These are phyloP conservation scores for Cryptococcus wingfieldii DNA, from an alignment of 1,284 basidiomycete species.

Conservation along the genomic window DNA sequence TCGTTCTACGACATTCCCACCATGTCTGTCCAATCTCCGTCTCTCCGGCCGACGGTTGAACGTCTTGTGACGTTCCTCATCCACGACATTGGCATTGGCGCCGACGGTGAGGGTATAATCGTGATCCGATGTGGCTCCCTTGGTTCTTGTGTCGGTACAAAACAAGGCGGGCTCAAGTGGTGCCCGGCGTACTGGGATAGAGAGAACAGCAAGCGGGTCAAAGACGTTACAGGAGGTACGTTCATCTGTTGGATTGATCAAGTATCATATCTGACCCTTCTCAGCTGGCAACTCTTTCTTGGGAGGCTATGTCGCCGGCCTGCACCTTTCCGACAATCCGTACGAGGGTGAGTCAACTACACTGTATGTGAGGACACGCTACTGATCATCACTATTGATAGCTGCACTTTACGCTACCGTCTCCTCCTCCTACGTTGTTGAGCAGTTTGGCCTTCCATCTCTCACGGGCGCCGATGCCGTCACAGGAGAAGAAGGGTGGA, in stretches of 20 bases:
- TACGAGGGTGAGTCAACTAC: constrained; percentile 26
- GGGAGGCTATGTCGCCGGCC: constrained; percentile 42
- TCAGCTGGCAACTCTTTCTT: constrained; percentile 42
- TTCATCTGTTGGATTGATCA: not conserved
- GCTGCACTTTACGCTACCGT: constrained; percentile 38
- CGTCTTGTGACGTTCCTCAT: constrained; percentile 25
- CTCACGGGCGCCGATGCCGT: not conserved
- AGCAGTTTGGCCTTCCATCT: constrained; percentile 38
- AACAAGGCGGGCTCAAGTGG: constrained; percentile 26
- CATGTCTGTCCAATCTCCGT: constrained; percentile 7
- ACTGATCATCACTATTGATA: not conserved
- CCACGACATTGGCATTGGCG: constrained; percentile 24
- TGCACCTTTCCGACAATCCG: constrained; percentile 26
- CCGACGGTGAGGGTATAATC: constrained; percentile 26
- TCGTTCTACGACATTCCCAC: constrained; percentile 25
- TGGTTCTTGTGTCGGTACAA: constrained; percentile 40
- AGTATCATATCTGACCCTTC: not conserved
- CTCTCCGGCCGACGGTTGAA: constrained; percentile 19
- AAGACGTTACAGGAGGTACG: constrained; percentile 42
- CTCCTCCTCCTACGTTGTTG: constrained; percentile 41
- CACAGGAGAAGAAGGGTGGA: constrained; percentile 27
- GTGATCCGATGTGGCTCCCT: constrained; percentile 40
- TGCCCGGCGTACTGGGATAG: constrained; percentile 34
- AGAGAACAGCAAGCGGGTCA: constrained; percentile 18
- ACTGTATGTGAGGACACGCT: not conserved